phyloP scores from a whole-genome alignment of 176 grass and related monocot species.

The maize (Zea mays) region Zm-B73-REFERENCE-NAM-5.0 NC_050097.1:206158001-206158500 shows the following conservation, averaged over 20 bases:
- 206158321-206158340: background rate
- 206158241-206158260: conserved; percentile 80
- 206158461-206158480: too few relatives aligned
- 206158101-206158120: too few relatives aligned
- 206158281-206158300: conserved; percentile 8
- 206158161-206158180: conserved; percentile 87
- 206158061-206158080: conserved; percentile 99
- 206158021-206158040: conserved; percentile 97
- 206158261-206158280: conserved; percentile 79
- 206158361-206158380: too few relatives aligned
- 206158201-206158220: conserved; percentile 49
- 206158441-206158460: too few relatives aligned
- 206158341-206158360: too few relatives aligned
- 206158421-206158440: too few relatives aligned
- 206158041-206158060: conserved; percentile 99
- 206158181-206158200: conserved; percentile 43
- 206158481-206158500: too few relatives aligned
- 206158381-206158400: too few relatives aligned
- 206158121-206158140: background rate
- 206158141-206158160: background rate
- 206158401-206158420: too few relatives aligned
- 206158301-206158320: background rate
- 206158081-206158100: conserved; percentile 71
- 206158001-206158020: conserved; percentile 61
- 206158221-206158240: conserved; percentile 52